phyloP scores from a whole-genome alignment of 2,329 filamentous ascomycete genomes.

The Penicillium sp. region DNA sequence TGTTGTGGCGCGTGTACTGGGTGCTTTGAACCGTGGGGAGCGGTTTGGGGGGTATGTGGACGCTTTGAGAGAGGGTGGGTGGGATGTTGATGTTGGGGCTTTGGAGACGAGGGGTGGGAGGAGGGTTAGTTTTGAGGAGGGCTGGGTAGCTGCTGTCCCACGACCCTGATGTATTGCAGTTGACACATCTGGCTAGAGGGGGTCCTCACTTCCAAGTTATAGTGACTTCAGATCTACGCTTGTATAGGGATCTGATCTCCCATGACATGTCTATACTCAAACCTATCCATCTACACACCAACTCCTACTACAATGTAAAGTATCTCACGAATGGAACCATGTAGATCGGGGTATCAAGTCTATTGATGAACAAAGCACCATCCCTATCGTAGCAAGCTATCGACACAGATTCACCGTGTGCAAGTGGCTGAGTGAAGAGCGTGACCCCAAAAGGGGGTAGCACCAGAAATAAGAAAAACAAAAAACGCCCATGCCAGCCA shows the following conservation, averaged over 20 bases:
- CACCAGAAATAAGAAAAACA: conserved; percentile 16
- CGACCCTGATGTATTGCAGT: background rate
- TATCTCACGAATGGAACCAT: background rate
- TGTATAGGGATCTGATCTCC: background rate
- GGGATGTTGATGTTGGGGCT: conserved; percentile 66
- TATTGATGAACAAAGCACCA: conserved; percentile 22
- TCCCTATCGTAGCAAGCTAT: conserved; percentile 24
- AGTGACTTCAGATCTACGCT: background rate
- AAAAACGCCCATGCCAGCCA: conserved; percentile 13
- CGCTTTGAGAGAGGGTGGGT: conserved; percentile 55
- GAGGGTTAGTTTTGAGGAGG: conserved; percentile 29
- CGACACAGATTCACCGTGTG: conserved; percentile 21
- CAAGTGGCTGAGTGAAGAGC: background rate
- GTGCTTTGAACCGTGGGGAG: conserved; percentile 40
- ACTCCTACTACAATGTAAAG: background rate
- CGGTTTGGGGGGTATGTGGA: conserved; percentile 50
- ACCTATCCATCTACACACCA: background rate
- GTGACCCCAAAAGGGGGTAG: conserved; percentile 8
- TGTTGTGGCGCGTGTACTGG: conserved; percentile 48
- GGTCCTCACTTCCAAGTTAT: too few relatives aligned
- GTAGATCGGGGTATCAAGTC: conserved; percentile 28
- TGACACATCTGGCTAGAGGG: background rate
- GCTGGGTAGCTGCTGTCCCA: background rate
- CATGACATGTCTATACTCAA: too few relatives aligned
- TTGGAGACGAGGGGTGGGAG: conserved; percentile 65